Percentiles rank a stretch among this genome's conserved stretches.
Conservation (phyloP, 306 rosid species). For the Cicer yamashitae region DNA sequence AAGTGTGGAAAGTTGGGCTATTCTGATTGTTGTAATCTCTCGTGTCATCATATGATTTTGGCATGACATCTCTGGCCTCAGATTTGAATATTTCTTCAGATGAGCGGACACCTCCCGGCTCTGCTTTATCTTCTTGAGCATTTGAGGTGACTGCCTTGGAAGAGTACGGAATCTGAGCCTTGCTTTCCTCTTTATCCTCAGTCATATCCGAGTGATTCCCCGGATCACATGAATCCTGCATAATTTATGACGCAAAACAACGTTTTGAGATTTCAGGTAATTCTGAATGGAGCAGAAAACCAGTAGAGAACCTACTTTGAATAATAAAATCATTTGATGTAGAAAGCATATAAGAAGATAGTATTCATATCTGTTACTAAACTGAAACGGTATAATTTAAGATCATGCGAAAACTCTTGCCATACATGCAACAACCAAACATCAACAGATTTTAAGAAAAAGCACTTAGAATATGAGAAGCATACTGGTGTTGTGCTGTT, state of each 20-base stretch:
- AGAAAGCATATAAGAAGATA: slow-evolving; percentile 14
- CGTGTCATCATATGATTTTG: slow-evolving; percentile 49
- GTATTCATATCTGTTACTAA: slow-evolving; percentile 20
- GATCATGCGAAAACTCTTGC: slow-evolving; percentile 48
- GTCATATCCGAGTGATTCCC: slow-evolving; percentile 87
- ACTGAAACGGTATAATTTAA: slow-evolving; percentile 14
- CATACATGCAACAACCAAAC: slow-evolving; percentile 41
- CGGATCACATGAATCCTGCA: slow-evolving; percentile 83
- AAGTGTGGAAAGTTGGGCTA: slow-evolving; percentile 41
- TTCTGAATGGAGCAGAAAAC: slow-evolving; percentile 5
- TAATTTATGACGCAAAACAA: slow-evolving; percentile 43
- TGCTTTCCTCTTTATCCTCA: slow-evolving; percentile 78
- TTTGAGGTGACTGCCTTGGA: slow-evolving; percentile 44
- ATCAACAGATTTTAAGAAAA: slow-evolving; percentile 20
- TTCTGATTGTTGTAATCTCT: slow-evolving; percentile 46
- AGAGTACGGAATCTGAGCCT: slow-evolving; percentile 56
- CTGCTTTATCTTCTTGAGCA: slow-evolving; percentile 53
- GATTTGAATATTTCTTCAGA: slow-evolving; percentile 50
- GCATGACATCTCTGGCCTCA: slow-evolving; percentile 48
- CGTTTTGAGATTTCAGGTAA: slow-evolving; percentile 25
- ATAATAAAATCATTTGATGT: slow-evolving; percentile 35
- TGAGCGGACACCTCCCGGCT: slow-evolving; percentile 32
- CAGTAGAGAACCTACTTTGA: slow-evolving; percentile 30
- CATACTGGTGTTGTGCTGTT: slow-evolving; percentile 79
- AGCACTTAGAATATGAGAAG: slow-evolving; percentile 30